phyloP scores from a whole-genome alignment of 2,329 filamentous ascomycete species.

The Aureobasidium zeae region DNA sequence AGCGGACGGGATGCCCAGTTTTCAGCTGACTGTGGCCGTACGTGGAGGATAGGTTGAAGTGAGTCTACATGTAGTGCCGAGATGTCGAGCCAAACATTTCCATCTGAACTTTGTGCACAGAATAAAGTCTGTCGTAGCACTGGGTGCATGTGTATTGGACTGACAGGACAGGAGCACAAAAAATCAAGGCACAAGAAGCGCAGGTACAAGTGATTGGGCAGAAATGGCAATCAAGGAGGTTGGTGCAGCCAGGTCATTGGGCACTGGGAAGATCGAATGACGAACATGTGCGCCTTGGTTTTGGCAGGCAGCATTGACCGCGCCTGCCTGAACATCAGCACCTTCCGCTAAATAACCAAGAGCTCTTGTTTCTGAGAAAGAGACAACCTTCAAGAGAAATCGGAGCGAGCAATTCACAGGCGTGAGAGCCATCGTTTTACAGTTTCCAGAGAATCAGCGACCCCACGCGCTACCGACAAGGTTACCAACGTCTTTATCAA shows the following conservation, averaged over 20 bases:
- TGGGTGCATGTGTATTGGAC: too few relatives aligned
- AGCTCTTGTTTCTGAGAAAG: neutral
- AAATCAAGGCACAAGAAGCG: constrained; percentile 3
- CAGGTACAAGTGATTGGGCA: neutral
- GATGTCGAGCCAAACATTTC: too few relatives aligned
- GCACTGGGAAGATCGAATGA: neutral
- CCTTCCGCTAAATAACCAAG: neutral
- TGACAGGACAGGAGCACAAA: too few relatives aligned
- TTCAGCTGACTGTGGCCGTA: too few relatives aligned
- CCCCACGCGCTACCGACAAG: constrained; percentile 9
- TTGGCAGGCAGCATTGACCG: constrained; percentile 7
- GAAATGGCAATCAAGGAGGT: neutral
- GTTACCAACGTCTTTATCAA: constrained; percentile 9
- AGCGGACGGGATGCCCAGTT: too few relatives aligned
- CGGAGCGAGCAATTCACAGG: neutral
- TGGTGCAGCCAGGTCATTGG: constrained; percentile 1
- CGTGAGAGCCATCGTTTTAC: neutral
- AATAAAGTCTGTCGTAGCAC: too few relatives aligned
- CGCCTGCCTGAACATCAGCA: neutral
- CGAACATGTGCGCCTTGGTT: constrained; percentile 1
- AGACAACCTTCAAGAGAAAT: neutral
- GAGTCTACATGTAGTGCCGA: too few relatives aligned
- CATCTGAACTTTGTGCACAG: too few relatives aligned
- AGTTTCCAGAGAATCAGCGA: neutral
- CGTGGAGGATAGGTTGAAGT: too few relatives aligned